These are phyloP conservation scores for Clitopilus hobsonii DNA, from an alignment of 768 basidiomycete species.

Conservation along the genomic window DNA sequence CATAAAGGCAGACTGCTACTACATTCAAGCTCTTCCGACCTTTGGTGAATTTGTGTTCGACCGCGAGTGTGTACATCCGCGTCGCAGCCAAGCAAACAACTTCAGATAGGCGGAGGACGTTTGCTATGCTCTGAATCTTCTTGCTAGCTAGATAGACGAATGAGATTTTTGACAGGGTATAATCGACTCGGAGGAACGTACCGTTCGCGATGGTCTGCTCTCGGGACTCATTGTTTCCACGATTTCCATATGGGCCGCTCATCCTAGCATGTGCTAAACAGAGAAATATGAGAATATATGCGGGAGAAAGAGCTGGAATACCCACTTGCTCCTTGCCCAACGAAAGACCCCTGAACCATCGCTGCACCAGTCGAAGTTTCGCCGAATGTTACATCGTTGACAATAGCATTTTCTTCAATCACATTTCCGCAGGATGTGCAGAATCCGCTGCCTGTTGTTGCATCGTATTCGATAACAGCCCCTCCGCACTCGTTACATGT, in stretches of 20 bases:
- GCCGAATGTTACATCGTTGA: slow-evolving; percentile 93
- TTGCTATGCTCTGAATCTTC: slow-evolving; percentile 81
- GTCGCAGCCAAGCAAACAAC: slow-evolving; percentile 76
- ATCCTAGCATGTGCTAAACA: slow-evolving; percentile 72
- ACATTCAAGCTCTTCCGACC: slow-evolving; percentile 91
- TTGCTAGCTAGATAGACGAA: slow-evolving; percentile 52
- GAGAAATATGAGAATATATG: slow-evolving; percentile 4
- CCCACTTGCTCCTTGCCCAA: slow-evolving; percentile 88
- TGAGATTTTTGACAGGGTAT: neutral
- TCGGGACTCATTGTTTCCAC: slow-evolving; percentile 75
- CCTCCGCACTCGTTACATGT: slow-evolving; percentile 77
- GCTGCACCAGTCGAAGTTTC: slow-evolving; percentile 90
- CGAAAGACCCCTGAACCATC: slow-evolving; percentile 92
- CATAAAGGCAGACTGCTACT: slow-evolving; percentile 92
- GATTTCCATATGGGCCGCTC: slow-evolving; percentile 77
- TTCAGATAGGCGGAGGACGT: slow-evolving; percentile 73
- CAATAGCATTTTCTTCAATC: slow-evolving; percentile 89
- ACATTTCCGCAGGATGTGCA: slow-evolving; percentile 87
- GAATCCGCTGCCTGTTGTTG: slow-evolving; percentile 80
- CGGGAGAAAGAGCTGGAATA: slow-evolving; percentile 12
- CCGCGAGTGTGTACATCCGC: slow-evolving; percentile 88
- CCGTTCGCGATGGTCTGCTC: slow-evolving; percentile 92
- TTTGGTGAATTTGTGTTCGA: slow-evolving; percentile 91
- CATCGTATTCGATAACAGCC: slow-evolving; percentile 81
- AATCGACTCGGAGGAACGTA: slow-evolving; percentile 25